Base-by-base conservation (phyloP, 768 basidiomycete species). In the Neoboletus subvelutipes region DNA sequence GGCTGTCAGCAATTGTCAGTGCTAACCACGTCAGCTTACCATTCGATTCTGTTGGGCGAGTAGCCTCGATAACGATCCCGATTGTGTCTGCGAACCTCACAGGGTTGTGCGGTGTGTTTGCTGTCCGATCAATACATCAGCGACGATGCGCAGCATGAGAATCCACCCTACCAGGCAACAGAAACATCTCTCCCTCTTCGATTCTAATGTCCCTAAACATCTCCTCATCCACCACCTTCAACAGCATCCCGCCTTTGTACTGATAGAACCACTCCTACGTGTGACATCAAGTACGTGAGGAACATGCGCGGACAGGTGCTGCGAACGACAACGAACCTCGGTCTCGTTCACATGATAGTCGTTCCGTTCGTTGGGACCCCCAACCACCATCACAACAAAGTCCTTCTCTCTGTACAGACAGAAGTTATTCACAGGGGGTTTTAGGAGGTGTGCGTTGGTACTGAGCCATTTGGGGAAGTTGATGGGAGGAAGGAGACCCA, bases 291-390 rank as follows among this genome's bases (percentile, higher is more conserved):
- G 17, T 34, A 17, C 7, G 5, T 64, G 50, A 59, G 31, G 15
- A 5, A 29, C 4, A 6, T 39, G 20, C 3, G 12, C 4, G 36
- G 26, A 33, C 33, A 60, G n/a, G 45, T 18, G 17, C n/a, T 9
- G 13, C 26, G 29, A 9, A 33, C 2, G 18, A 17, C 17, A 7
- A 58, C 77, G 45, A 47, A 88, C 90, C 80, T 97, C 94, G 1
- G 95, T 98, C 74, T 97, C 86, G 70, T 98, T 98, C 42, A 97
- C 75, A 72, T 98, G 96, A 67, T 94, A 98, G 73, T 97, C 95
- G 52, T 90, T 90, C 39, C 96, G 78, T 69, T 92, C 86, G 69
- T 99, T 99, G 0, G 96, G 96, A 0, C 96, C 97, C 10, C 97
- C 95, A 24, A 98, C 86, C 7, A 82, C 92, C 96, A 99, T 98